These are phyloP conservation scores for Blastobotrys illinoisensis DNA, from an alignment of 1,139 yeast species.

Conservation along the genomic window DNA sequence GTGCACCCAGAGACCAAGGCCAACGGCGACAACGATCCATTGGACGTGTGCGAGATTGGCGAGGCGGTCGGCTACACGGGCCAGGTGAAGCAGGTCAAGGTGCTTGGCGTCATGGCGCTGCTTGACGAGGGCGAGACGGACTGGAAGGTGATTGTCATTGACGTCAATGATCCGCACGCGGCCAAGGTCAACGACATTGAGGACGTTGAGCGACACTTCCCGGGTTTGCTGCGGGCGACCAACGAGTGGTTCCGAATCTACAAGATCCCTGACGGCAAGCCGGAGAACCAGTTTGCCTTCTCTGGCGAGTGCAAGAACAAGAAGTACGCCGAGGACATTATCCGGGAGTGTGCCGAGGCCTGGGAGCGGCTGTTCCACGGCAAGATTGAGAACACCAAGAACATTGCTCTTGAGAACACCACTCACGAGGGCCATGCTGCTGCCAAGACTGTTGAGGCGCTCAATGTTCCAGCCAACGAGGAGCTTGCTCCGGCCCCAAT, in stretches of 20 bases:
- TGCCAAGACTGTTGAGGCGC: slow-evolving; percentile 36
- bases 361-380: slow-evolving; percentile 63
- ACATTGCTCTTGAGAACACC: slow-evolving; percentile 58
- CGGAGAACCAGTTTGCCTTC: slow-evolving; percentile 81
- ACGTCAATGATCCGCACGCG: slow-evolving; percentile 76
- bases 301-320: slow-evolving; percentile 74
- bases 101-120: slow-evolving; percentile 87
- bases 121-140: slow-evolving; percentile 97
- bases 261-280: slow-evolving; percentile 93
- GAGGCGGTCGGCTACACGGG: slow-evolving; percentile 60
- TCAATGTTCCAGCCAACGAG: slow-evolving; percentile 45
- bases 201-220: slow-evolving; percentile 79
- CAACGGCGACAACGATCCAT: slow-evolving; percentile 91
- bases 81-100: slow-evolving; percentile 76
- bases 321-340: slow-evolving; percentile 65
- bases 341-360: slow-evolving; percentile 65
- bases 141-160: slow-evolving; percentile 91
- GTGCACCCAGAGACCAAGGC: slow-evolving; percentile 45
- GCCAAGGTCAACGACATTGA: slow-evolving; percentile 65
- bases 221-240: slow-evolving; percentile 79
- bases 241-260: slow-evolving; percentile 93
- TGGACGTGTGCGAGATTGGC: slow-evolving; percentile 95
- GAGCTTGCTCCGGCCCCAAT: slow-evolving; percentile 84
- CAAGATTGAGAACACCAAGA: slow-evolving; percentile 40
- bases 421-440: slow-evolving; percentile 52